Evolutionary conservation across 2,329 filamentous ascomycete genomes (phyloP).

Genomic region (Colletotrichum viniferum): DNA sequence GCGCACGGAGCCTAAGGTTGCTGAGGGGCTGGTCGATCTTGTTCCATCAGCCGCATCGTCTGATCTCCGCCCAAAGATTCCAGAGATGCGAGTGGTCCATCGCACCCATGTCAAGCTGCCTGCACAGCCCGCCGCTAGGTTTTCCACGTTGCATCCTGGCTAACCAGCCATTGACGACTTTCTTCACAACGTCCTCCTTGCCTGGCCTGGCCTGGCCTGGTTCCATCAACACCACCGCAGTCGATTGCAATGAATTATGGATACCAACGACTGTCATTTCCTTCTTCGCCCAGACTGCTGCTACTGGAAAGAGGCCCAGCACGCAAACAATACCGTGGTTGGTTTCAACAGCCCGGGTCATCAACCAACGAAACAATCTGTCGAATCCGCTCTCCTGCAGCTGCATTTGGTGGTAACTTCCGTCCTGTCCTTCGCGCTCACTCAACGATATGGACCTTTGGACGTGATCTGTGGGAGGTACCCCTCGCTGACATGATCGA

Average conservation of each 20-base stretch:
- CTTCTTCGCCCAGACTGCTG: background rate
- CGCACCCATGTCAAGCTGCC: background rate
- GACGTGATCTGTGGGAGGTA: background rate
- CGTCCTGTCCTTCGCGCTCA: background rate
- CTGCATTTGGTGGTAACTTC: background rate
- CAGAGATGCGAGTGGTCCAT: conserved; percentile 23
- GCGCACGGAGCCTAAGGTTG: background rate
- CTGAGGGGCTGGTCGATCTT: conserved; percentile 16
- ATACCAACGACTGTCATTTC: background rate
- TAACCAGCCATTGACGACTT: conserved; percentile 6
- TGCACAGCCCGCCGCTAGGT: conserved; percentile 10
- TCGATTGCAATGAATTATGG: background rate
- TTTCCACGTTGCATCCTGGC: conserved; percentile 22
- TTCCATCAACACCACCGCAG: background rate
- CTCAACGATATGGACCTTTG: background rate
- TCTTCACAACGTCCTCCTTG: background rate
- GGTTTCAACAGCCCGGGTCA: background rate
- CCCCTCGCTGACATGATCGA: background rate
- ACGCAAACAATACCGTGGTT: background rate
- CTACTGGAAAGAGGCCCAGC: background rate
- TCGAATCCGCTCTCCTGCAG: background rate
- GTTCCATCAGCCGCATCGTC: conserved; percentile 23
- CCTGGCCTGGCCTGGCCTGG: background rate
- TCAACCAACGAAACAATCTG: background rate
- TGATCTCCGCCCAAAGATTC: conserved; percentile 17